These are phyloP conservation scores for Coemansia sp. DNA, from an alignment of 192 early-diverging fungal genomes.

Conservation along the genomic window DNA sequence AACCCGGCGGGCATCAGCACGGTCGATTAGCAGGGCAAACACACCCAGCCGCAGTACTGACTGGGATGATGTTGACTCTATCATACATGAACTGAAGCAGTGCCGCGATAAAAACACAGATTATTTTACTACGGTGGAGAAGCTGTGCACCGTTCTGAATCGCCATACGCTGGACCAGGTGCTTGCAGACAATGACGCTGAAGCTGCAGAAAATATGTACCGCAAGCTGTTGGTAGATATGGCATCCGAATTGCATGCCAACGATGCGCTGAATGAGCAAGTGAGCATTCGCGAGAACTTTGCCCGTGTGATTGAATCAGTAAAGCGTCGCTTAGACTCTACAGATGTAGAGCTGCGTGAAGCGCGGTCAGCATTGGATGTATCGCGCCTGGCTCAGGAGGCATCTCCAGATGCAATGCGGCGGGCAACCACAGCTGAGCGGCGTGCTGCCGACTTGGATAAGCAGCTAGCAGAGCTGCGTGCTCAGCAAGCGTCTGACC, in stretches of 20 bases:
- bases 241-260: constrained; percentile 27
- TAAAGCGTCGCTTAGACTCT: constrained; percentile 25
- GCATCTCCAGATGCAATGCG: constrained; percentile 14
- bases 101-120: constrained; percentile 21
- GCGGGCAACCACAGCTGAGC: constrained; percentile 12
- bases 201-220: constrained; percentile 21
- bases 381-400: constrained; percentile 12
- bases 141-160: constrained; percentile 31
- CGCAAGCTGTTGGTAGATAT: constrained; percentile 40
- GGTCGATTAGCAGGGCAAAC: constrained; percentile 13
- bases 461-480: constrained; percentile 26
- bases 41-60: constrained; percentile 40
- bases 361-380: constrained; percentile 14
- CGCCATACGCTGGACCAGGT: constrained; percentile 37
- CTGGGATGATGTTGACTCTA: constrained; percentile 47
- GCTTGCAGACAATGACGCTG: constrained; percentile 1
- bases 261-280: constrained; percentile 30
- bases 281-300: constrained; percentile 47
- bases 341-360: constrained; percentile 19
- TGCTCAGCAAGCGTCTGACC: constrained; percentile 25
- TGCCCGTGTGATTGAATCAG: constrained; percentile 28
- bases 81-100: constrained; percentile 31
- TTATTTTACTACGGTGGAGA: constrained; percentile 35
- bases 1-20: constrained; percentile 17
- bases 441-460: constrained; percentile 14